These are phyloP conservation scores for Fimicolochytrium jonesii DNA, from an alignment of 192 early-diverging fungal species.

Conservation along the genomic window DNA sequence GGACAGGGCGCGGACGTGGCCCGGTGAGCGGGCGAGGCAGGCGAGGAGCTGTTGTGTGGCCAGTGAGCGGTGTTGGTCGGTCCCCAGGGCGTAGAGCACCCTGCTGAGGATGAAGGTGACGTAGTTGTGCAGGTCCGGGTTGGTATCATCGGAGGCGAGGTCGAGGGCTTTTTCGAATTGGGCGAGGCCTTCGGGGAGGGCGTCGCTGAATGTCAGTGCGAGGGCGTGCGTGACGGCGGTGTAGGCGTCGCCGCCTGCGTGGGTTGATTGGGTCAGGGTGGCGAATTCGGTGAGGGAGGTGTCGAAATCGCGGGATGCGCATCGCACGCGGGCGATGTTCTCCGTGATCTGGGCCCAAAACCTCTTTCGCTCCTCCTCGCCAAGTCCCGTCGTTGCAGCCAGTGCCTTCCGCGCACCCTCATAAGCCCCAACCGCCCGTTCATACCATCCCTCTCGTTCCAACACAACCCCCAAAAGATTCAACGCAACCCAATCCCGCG, in stretches of 20 bases:
- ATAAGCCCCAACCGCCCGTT: conserved; percentile 64
- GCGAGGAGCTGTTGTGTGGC: conserved; percentile 55
- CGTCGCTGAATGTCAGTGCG: conserved; percentile 68
- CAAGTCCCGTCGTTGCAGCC: conserved; percentile 16
- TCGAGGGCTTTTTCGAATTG: conserved; percentile 72
- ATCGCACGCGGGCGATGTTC: conserved; percentile 70
- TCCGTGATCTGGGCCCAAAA: too few species aligned
- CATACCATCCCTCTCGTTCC: conserved; percentile 69
- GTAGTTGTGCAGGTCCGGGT: conserved; percentile 59
- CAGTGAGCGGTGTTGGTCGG: conserved; percentile 65
- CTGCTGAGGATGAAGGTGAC: conserved; percentile 74
- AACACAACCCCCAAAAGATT: conserved; percentile 73
- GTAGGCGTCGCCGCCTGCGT: conserved; percentile 10
- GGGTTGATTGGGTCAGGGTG: too few species aligned
- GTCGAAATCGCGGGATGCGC: too few species aligned
- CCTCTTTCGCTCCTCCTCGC: too few species aligned
- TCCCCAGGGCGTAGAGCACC: conserved; percentile 86
- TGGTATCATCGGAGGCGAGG: conserved; percentile 36
- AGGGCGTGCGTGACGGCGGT: conserved; percentile 60
- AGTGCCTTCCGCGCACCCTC: conserved; percentile 40
- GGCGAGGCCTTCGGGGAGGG: conserved; percentile 62
- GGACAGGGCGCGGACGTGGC: conserved; percentile 62
- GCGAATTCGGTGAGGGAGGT: conserved; percentile 57
- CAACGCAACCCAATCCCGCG: conserved; percentile 51
- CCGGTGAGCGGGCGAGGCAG: conserved; percentile 52